phyloP scores from a whole-genome alignment of 140 eudicot genomes.

The Senecio squalidus region DNA sequence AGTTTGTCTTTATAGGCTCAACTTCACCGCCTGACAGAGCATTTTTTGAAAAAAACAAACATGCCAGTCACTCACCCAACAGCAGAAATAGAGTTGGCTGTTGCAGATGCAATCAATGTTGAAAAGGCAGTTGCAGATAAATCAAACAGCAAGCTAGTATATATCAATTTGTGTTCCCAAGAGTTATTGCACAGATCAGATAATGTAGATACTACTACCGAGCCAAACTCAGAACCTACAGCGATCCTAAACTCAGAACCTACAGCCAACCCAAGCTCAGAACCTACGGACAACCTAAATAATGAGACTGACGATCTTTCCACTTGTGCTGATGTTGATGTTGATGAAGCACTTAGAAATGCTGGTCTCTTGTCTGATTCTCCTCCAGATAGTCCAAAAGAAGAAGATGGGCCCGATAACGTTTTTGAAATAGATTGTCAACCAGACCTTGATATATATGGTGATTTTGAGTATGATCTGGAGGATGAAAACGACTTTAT shows the following conservation, averaged over 20 bases:
- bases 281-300: slow-evolving; percentile 30
- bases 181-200: slow-evolving; percentile 57
- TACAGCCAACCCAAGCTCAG: slow-evolving; percentile 23
- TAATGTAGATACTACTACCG: slow-evolving; percentile 14
- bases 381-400: slow-evolving; percentile 67
- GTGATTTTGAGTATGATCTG: slow-evolving; percentile 87
- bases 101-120: slow-evolving; percentile 91
- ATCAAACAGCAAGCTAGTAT: slow-evolving; percentile 84
- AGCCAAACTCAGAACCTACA: slow-evolving; percentile 33
- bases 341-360: slow-evolving; percentile 73
- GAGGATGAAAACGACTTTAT: slow-evolving; percentile 79
- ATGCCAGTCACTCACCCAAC: slow-evolving; percentile 46
- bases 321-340: slow-evolving; percentile 33
- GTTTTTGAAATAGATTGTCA: slow-evolving; percentile 69
- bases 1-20: slow-evolving; percentile 52
- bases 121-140: slow-evolving; percentile 77
- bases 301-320: slow-evolving; percentile 29
- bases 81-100: slow-evolving; percentile 89
- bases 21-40: slow-evolving; percentile 86
- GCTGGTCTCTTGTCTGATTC: slow-evolving; percentile 92
- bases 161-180: slow-evolving; percentile 79
- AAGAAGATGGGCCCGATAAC: slow-evolving; percentile 60
- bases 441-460: slow-evolving; percentile 89
- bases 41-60: slow-evolving; percentile 75
- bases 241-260: slow-evolving; percentile 20